Base-by-base conservation (phyloP, 139 green algal species). In the Gonium pectorale region DNA sequence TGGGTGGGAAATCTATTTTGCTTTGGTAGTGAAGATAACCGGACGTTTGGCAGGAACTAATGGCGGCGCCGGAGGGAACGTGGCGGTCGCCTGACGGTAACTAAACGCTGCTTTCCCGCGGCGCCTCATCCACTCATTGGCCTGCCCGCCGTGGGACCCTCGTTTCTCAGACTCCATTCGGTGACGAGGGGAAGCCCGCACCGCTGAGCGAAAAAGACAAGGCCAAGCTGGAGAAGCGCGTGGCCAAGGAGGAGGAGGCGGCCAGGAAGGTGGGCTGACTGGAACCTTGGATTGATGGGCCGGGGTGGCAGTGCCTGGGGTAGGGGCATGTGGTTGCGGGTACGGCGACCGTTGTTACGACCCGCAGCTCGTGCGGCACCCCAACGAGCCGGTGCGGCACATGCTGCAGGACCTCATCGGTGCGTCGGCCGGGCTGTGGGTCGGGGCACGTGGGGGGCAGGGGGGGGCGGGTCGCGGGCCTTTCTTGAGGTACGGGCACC, bases 341-440 rank as follows among this genome's bases (percentile, higher is more conserved):
- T 87, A 81, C 62, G 86, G 88, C 15, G 73, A 92, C 29, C 54
- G 71, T 35, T 94, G 86, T 85, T 90, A 83, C 33, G 86, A 93
- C 56, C 40, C 74, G 19, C 37, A 72, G 0, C 49, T 92, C 24
- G 51, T 97, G n/a, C 92, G 93, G 40, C 95, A 94, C 79, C 40
- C 79, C 0, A 87, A 97, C 81, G 96, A 98, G 91, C 93, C 95
- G 0, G 92, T 71, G 0, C 89, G 96, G 15, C 92, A 96, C 78
- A 92, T 93, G 40, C 71, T 97, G 26, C 74, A 94, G 19, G 90
- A 96, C 66, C 82, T 96, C 29, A 79, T 96, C 33, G 96, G 96
- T 72, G 22, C 82, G 95, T 6, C 11, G 67, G 67, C n/a, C 62
- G 62, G n/a, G n/a, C n/a, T n/a, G n/a, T n/a, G n/a, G n/a, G n/a